Evolutionary conservation across 2,329 filamentous ascomycete species (phyloP).

Genomic region (Exophiala xenobiotica): DNA sequence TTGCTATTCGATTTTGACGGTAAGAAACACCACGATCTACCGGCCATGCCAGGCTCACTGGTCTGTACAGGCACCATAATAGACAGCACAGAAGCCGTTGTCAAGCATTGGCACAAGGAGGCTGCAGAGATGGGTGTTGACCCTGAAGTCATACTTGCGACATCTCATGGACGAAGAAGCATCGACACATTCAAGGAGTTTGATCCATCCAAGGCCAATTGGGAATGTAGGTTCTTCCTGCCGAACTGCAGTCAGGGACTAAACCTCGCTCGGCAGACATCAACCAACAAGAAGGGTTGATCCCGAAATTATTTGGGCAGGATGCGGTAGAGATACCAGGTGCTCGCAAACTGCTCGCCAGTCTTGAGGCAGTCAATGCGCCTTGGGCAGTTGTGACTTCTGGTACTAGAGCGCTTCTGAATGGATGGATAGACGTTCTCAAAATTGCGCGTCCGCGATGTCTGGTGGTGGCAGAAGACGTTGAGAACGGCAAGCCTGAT

Average conservation of each 20-base stretch:
- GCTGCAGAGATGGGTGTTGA: conserved; percentile 78
- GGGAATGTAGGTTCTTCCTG: conserved; percentile 69
- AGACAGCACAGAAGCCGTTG: conserved; percentile 54
- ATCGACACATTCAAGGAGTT: conserved; percentile 82
- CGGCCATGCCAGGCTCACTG: background rate
- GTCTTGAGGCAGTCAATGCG: conserved; percentile 60
- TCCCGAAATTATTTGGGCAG: conserved; percentile 73
- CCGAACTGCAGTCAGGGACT: background rate
- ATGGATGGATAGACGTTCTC: conserved; percentile 70
- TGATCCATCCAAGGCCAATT: conserved; percentile 81
- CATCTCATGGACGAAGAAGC: conserved; percentile 84
- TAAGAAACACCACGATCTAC: conserved; percentile 1
- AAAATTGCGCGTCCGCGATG: conserved; percentile 64
- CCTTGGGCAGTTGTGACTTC: conserved; percentile 85
- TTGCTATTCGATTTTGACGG: conserved; percentile 50
- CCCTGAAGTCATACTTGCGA: conserved; percentile 80
- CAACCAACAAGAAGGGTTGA: conserved; percentile 69
- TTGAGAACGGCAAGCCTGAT: conserved; percentile 73
- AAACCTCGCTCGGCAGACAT: conserved; percentile 65
- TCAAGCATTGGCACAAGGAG: conserved; percentile 63
- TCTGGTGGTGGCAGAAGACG: conserved; percentile 74
- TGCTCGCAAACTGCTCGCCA: conserved; percentile 66
- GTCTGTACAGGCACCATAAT: conserved; percentile 41
- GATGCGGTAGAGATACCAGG: conserved; percentile 86
- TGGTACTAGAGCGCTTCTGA: conserved; percentile 64